These are phyloP conservation scores for Ilex paraguariensis DNA, from an alignment of 305 asterid genomes.

Conservation along the genomic window DNA sequence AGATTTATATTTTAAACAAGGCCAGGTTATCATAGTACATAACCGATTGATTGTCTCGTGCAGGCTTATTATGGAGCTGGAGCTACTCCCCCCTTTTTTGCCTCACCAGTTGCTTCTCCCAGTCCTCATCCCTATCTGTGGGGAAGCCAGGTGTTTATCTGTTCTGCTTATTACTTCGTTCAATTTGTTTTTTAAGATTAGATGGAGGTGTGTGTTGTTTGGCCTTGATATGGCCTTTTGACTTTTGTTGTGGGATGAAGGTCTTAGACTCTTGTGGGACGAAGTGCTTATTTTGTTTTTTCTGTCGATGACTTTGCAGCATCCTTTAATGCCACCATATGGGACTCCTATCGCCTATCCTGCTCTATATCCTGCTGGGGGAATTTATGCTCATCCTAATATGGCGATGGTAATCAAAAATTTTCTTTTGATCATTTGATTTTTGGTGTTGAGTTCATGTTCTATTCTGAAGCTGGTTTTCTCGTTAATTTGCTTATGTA, in stretches of 20 bases:
- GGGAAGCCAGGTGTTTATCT: slow-evolving; percentile 77
- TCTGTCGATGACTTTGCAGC: slow-evolving; percentile 42
- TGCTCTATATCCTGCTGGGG: slow-evolving; percentile 79
- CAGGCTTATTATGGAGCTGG: slow-evolving; percentile 95
- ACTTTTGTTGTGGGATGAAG: slow-evolving; percentile 4
- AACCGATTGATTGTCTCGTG: slow-evolving; percentile 4
- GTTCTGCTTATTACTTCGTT: slow-evolving; percentile 4
- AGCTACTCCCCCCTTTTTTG: slow-evolving; percentile 83
- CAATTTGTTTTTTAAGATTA: neutral
- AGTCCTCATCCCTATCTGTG: slow-evolving; percentile 89
- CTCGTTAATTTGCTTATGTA: neutral
- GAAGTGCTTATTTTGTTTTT: slow-evolving; percentile 13
- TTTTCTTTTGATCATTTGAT: neutral
- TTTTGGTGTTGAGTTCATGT: slow-evolving; percentile 9
- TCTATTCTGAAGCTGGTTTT: neutral
- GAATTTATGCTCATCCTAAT: slow-evolving; percentile 81
- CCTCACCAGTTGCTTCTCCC: slow-evolving; percentile 84
- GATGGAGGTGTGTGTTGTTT: neutral
- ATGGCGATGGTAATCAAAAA: slow-evolving; percentile 57
- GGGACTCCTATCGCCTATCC: slow-evolving; percentile 96
- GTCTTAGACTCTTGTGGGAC: slow-evolving; percentile 9
- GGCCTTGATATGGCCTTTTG: slow-evolving; percentile 1
- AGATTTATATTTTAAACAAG: no score
- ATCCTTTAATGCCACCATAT: slow-evolving; percentile 90
- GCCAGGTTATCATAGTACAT: neutral